These are phyloP conservation scores for Naegleria fowleri DNA, from an alignment of 208 protist species.

Conservation along the genomic window DNA sequence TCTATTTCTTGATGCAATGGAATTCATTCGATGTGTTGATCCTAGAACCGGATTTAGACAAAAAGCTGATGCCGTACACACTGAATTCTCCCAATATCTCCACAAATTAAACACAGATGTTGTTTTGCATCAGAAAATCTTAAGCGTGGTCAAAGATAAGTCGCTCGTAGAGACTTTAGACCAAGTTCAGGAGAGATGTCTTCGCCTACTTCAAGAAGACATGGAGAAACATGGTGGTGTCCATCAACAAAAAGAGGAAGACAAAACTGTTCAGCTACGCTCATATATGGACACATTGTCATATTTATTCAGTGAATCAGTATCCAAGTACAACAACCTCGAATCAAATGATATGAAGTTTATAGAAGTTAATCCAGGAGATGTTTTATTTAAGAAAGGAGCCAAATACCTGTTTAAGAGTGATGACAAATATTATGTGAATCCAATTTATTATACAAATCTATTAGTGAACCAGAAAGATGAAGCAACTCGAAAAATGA, in stretches of 20 bases:
- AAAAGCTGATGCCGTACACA: slow-evolving; percentile 64
- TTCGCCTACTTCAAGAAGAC: slow-evolving; percentile 55
- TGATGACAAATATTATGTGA: slow-evolving; percentile 61
- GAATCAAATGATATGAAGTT: background rate
- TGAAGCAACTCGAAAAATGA: slow-evolving; percentile 40
- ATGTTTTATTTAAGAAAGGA: slow-evolving; percentile 41
- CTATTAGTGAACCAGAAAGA: slow-evolving; percentile 28
- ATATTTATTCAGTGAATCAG: background rate
- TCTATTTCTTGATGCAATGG: slow-evolving; percentile 76
- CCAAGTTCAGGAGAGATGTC: slow-evolving; percentile 47
- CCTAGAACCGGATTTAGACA: slow-evolving; percentile 71
- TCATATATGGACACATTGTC: background rate
- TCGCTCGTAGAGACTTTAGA: slow-evolving; percentile 44
- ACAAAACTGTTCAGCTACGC: background rate
- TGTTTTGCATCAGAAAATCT: slow-evolving; percentile 72
- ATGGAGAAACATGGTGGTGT: slow-evolving; percentile 66
- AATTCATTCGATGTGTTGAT: slow-evolving; percentile 80
- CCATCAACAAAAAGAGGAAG: background rate
- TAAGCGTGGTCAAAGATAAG: slow-evolving; percentile 51
- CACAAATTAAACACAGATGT: slow-evolving; percentile 73
- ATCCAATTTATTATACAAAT: slow-evolving; percentile 79
- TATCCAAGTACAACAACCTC: background rate
- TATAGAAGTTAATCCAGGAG: background rate
- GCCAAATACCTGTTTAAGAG: slow-evolving; percentile 72
- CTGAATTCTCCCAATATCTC: slow-evolving; percentile 77